phyloP scores from a whole-genome alignment of 2,329 filamentous ascomycete species.

The Ophiosphaerella herpotricha region DNA sequence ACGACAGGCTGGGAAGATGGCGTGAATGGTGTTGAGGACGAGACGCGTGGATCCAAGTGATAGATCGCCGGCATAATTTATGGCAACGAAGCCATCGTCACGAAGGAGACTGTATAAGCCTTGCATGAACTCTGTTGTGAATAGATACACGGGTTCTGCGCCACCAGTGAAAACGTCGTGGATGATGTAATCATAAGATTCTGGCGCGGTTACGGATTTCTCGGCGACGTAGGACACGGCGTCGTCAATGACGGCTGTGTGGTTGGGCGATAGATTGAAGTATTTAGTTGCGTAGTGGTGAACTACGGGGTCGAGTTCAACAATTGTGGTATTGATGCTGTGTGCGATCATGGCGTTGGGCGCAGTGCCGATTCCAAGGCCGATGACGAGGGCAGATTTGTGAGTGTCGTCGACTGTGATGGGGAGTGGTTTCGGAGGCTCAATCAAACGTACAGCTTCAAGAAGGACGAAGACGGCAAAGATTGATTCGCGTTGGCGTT shows the following conservation, averaged over 20 bases:
- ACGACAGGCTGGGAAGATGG: constrained; percentile 86
- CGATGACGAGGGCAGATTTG: constrained; percentile 83
- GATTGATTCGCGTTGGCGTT: constrained; percentile 76
- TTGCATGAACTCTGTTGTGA: constrained; percentile 81
- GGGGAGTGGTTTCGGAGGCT: constrained; percentile 43
- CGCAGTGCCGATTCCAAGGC: constrained; percentile 89
- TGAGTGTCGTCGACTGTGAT: constrained; percentile 61
- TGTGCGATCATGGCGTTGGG: constrained; percentile 85
- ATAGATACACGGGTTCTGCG: constrained; percentile 85
- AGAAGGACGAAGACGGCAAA: constrained; percentile 97
- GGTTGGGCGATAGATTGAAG: constrained; percentile 77
- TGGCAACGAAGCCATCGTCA: constrained; percentile 81
- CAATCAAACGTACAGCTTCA: constrained; percentile 83
- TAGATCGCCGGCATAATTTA: constrained; percentile 96
- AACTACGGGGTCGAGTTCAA: constrained; percentile 92
- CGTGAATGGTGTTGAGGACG: constrained; percentile 78
- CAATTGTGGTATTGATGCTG: constrained; percentile 88
- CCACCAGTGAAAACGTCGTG: constrained; percentile 98
- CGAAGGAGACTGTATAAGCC: constrained; percentile 73
- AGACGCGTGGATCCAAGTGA: constrained; percentile 74
- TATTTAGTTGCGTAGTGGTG: constrained; percentile 81
- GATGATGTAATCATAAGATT: constrained; percentile 84
- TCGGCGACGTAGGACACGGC: constrained; percentile 70
- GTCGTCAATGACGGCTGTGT: constrained; percentile 80
- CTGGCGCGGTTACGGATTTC: constrained; percentile 52